A percentile compares a stretch with the other conserved stretches of the same genome.
phyloP scores from a whole-genome alignment of 169 alveolate genomes.

The Besnoitia besnoiti region DNA sequence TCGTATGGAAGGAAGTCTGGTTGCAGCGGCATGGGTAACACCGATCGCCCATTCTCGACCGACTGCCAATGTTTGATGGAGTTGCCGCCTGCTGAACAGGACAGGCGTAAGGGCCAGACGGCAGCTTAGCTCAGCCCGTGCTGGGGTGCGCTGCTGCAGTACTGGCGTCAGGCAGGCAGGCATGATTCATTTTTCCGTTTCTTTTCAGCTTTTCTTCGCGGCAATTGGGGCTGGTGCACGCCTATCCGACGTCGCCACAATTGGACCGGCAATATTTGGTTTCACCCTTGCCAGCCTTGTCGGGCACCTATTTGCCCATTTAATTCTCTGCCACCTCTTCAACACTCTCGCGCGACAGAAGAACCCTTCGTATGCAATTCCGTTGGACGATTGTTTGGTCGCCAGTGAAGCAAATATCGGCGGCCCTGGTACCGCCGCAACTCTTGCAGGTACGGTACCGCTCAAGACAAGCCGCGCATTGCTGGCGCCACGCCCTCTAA shows the following conservation, averaged over 20 bases:
- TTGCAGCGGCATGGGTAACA: too few relatives aligned
- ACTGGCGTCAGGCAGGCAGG: too few relatives aligned
- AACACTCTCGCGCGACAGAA: background rate
- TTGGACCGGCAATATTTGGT: slow-evolving; percentile 4
- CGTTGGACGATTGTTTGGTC: slow-evolving; percentile 24
- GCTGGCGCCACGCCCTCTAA: too few relatives aligned
- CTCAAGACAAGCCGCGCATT: too few relatives aligned
- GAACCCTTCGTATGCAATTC: background rate
- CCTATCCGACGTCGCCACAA: background rate
- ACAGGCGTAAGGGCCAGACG: too few relatives aligned
- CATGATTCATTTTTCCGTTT: background rate
- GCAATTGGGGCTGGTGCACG: slow-evolving; percentile 18
- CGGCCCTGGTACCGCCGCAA: slow-evolving; percentile 46
- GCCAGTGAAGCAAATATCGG: slow-evolving; percentile 10
- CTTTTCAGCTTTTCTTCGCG: slow-evolving; percentile 25
- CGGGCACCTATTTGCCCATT: background rate
- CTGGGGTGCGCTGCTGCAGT: too few relatives aligned
- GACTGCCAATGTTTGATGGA: too few relatives aligned
- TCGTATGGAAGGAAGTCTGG: too few relatives aligned
- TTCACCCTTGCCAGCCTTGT: slow-evolving; percentile 9
- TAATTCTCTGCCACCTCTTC: slow-evolving; percentile 9
- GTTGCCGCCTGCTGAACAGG: too few relatives aligned
- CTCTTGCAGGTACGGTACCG: slow-evolving; percentile 25
- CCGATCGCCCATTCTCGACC: too few relatives aligned
- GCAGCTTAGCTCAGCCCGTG: too few relatives aligned